phyloP scores from a whole-genome alignment of 139 green algal species.

The Ostreobium quekettii region DNA sequence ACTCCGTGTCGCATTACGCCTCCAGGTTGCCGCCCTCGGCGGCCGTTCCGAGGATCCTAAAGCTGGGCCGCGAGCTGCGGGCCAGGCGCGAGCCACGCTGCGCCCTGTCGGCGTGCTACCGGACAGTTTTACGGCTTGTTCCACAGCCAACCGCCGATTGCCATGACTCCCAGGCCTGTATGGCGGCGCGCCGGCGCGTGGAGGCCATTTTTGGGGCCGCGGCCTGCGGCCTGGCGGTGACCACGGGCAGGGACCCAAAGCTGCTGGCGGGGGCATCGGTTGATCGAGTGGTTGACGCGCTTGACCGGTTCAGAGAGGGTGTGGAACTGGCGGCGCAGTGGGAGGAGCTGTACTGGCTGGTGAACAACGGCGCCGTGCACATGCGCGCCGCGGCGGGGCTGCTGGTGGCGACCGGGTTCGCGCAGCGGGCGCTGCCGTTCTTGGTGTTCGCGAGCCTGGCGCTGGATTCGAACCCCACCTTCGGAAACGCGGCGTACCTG shows the following conservation, averaged over 20 bases:
- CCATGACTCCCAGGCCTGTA: neutral
- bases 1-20: constrained; percentile 35
- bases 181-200: neutral
- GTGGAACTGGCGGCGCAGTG: constrained; percentile 27
- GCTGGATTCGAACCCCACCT: constrained; percentile 37
- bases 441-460: constrained; percentile 39
- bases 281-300: constrained; percentile 20
- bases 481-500: constrained; percentile 37
- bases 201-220: neutral
- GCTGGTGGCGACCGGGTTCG: constrained; percentile 33
- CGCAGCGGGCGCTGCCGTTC: constrained; percentile 35
- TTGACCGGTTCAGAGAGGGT: constrained; percentile 29
- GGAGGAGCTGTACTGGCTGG: constrained; percentile 46
- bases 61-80: constrained; percentile 25
- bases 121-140: no score
- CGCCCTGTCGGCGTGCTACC: constrained; percentile 32
- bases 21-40: constrained; percentile 28
- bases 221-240: neutral
- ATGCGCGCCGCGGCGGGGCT: constrained; percentile 30
- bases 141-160: no score
- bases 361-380: constrained; percentile 37
- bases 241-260: constrained; percentile 1
- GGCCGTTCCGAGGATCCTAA: constrained; percentile 32
- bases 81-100: constrained; percentile 26
- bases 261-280: constrained; percentile 35